These are phyloP conservation scores for Oryza meridionalis DNA, from an alignment of 176 grass and related monocot genomes.

Conservation along the genomic window DNA sequence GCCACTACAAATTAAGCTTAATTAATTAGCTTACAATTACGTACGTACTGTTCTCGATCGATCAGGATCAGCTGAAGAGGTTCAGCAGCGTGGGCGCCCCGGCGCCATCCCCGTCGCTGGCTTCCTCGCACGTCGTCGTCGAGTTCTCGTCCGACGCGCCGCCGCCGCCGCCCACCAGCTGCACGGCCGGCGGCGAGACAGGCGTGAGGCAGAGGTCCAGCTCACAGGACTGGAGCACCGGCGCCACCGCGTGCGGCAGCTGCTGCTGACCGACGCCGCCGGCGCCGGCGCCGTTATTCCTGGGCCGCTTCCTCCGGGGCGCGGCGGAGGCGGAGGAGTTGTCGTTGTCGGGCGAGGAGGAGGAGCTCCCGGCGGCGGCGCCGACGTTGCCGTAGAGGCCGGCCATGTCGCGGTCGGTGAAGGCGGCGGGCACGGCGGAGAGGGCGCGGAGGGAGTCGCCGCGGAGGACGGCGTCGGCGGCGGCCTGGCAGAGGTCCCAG, in stretches of 20 bases:
- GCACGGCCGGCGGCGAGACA: slow-evolving; percentile 9
- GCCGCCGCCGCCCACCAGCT: neutral
- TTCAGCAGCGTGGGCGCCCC: slow-evolving; percentile 48
- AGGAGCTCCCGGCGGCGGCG: neutral
- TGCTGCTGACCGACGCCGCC: neutral
- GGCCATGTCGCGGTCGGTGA: slow-evolving; percentile 51
- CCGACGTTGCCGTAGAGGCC: slow-evolving; percentile 55
- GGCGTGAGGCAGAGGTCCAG: slow-evolving; percentile 75
- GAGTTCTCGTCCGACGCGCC: slow-evolving; percentile 66
- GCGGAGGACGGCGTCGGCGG: slow-evolving; percentile 65
- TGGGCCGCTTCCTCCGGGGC: slow-evolving; percentile 37
- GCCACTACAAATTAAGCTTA: neutral
- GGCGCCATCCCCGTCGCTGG: slow-evolving; percentile 16
- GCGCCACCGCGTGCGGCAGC: neutral
- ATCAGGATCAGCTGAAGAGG: slow-evolving; percentile 61
- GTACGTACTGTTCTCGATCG: neutral
- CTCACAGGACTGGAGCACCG: slow-evolving; percentile 46
- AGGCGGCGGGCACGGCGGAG: slow-evolving; percentile 42
- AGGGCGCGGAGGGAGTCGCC: slow-evolving; percentile 57
- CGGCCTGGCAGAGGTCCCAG: slow-evolving; percentile 88
- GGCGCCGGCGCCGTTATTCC: neutral
- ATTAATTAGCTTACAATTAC: no score
- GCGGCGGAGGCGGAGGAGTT: slow-evolving; percentile 42
- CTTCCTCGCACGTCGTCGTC: slow-evolving; percentile 59
- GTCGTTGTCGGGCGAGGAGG: slow-evolving; percentile 24